Evolutionary conservation across 2,329 filamentous ascomycete species (phyloP), one percentile per base, ranked within the genome.

Genomic region (Diaporthe nobilis): DNA sequence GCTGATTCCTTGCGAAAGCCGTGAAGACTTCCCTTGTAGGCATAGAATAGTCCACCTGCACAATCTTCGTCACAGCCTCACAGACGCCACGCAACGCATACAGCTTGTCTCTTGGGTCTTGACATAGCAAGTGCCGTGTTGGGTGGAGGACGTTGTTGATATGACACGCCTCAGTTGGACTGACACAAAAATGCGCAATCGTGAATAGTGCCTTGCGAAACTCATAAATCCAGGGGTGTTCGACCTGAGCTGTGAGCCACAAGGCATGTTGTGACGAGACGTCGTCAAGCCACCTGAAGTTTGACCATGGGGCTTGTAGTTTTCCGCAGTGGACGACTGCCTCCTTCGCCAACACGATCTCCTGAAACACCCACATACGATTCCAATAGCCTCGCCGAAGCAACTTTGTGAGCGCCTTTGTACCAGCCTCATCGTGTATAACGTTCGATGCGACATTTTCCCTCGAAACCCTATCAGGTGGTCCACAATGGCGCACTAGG

Each of bases 61-160:
- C 28, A 12, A 20, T 25, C 28, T 37, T 1, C 1, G 2, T 15
- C 28, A 70, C 10, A 37, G 65, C 20, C 3, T 25, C 22, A 12
- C 65, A 70, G 17, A 70, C 65, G 7, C 65, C 65, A 4, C 4
- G 31, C 8, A 70, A 39, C 8, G 65, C 65, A 12, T 53, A 68
- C 7, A 68, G 4, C 12, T 70, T 70, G 65, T 55, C 65, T 34
- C 65, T 55, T 3, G 65, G 65, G 17, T 70, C 65, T 25, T 70
- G 65, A 28, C 44, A 51, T 20, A 28, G 65, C 17, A 70, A 12
- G 15, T 53, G 31, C 17, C 65, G 39, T 4, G 65, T 70, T n/a
- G 65, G 65, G 9, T 53, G 47, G 10, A 70, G 31, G 13, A 70
- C 44, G 5, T 51, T 53, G 65, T 55, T 53, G 31, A 55, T 28